Conservation (phyloP, 371 early-diverging fungal species). For the Lichtheimia ornata region DNA sequence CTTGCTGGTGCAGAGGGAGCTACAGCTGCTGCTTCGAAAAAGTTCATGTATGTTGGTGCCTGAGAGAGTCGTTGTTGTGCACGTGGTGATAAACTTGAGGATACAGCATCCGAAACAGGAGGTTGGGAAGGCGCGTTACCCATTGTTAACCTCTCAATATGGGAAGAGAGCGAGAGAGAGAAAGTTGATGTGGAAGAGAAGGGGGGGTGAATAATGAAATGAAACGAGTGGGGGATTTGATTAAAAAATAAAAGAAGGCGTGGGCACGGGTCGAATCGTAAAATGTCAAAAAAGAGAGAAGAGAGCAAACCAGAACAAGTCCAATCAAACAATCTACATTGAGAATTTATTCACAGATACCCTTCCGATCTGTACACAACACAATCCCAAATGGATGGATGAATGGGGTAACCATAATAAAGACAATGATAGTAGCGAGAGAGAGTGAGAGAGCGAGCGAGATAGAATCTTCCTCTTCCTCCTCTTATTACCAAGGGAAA, state of each 20-base stretch:
- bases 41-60: slow-evolving; percentile 16
- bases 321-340: slow-evolving; percentile 2
- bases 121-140: slow-evolving; percentile 25
- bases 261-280: not conserved
- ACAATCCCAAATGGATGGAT: not conserved
- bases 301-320: slow-evolving; percentile 1
- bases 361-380: slow-evolving; percentile 3
- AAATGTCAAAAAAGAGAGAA: not conserved
- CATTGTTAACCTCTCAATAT: slow-evolving; percentile 8
- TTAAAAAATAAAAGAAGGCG: slow-evolving; percentile 7
- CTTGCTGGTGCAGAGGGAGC: slow-evolving; percentile 8
- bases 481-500: not conserved
- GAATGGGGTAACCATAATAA: not conserved
- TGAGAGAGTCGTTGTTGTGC: slow-evolving; percentile 26
- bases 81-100: slow-evolving; percentile 17
- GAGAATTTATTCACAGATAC: slow-evolving; percentile 4
- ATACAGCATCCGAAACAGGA: slow-evolving; percentile 13
- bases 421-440: not conserved
- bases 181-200: not conserved
- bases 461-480: not conserved
- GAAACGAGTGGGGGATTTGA: not conserved
- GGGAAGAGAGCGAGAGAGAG: not conserved
- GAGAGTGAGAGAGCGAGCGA: too few relatives aligned
- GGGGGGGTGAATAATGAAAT: not conserved
- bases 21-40: slow-evolving; percentile 21